phyloP scores from a whole-genome alignment of 2,329 filamentous ascomycete genomes.

The Juglanconis sp. region DNA sequence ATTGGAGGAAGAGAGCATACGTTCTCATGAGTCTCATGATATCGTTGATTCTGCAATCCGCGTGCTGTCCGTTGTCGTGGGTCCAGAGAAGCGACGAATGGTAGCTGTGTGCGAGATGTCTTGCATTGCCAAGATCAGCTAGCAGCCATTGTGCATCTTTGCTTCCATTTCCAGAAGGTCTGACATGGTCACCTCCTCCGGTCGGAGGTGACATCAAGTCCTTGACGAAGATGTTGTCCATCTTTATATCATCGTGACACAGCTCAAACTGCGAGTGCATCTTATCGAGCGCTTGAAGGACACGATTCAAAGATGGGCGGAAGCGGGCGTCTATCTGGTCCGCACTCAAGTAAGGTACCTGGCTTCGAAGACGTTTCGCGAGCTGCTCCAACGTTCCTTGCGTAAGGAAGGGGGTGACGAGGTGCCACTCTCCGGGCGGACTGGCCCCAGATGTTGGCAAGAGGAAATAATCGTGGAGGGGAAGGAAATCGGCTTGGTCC shows the following conservation, averaged over 20 bases:
- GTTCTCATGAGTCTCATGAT: constrained; percentile 28
- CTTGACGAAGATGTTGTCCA: constrained; percentile 30
- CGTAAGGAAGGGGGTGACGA: constrained; percentile 27
- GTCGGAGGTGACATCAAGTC: neutral
- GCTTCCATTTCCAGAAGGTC: neutral
- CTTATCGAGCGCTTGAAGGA: constrained; percentile 25
- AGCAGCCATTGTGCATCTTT: constrained; percentile 28
- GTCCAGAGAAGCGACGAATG: constrained; percentile 30
- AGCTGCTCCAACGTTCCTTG: constrained; percentile 26
- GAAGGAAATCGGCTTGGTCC: constrained; percentile 23
- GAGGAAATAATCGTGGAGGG: constrained; percentile 30
- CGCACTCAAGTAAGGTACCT: constrained; percentile 16
- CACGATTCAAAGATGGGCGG: constrained; percentile 27
- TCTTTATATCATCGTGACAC: constrained; percentile 33
- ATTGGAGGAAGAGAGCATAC: constrained; percentile 29
- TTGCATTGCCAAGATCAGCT: constrained; percentile 31
- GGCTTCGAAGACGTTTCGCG: constrained; percentile 22
- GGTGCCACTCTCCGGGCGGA: constrained; percentile 23
- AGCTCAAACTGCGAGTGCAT: constrained; percentile 26
- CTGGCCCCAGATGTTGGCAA: constrained; percentile 12
- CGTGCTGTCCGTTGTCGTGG: constrained; percentile 25
- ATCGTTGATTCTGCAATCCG: constrained; percentile 32
- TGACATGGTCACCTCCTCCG: neutral
- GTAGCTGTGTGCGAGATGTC: constrained; percentile 28
- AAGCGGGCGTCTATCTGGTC: constrained; percentile 29